Evolutionary conservation across 192 early-diverging fungal genomes (phyloP), one percentile per base, ranked within the genome.

Genomic region (Rhizophagus sp.): DNA sequence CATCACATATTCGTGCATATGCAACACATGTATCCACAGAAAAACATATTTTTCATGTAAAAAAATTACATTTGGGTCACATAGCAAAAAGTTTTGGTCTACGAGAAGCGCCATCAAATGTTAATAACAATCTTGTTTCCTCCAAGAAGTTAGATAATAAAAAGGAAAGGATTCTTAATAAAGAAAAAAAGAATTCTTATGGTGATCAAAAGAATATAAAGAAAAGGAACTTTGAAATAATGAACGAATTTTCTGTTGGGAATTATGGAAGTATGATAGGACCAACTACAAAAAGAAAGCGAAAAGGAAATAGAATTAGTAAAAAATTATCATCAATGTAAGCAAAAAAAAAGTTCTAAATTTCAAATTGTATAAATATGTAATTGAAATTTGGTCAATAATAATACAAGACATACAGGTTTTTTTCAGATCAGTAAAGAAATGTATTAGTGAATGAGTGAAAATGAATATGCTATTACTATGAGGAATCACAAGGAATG

Each of bases 1-100:
- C 91, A 85, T 97, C 97, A 22, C 91, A 92, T 82, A 90, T 98
- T 44, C 94, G 97, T 36, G 94, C 97, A 0, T 99, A 99, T 80
- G 94, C 97, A 7, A 99, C 98, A 1, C 97, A 99, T 83, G 83
- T 89, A 3, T 83, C 95, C 24, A 79, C 90, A 0, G 95, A 97
- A 81, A 93, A 93, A 57, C 92, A 94, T 50, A 94, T 99, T 30
- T 99, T 99, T 89, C 97, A 99, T 81, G 88, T 99, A 79, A 91
- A 92, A 72, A 94, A 95, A 76, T 85, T 99, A 80, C 98, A 99
- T 85, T 87, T 99, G 75, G 98, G 98, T 7, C 98, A 99, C 82
- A 84, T 97, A 79, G 98, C 97, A 66, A 99, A 99, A 85, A 88
- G 93, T 24, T 99, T 99, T 91, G 96, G 90, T n/a, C 87, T 99